These are phyloP conservation scores for Hansenula lynferdii DNA, from an alignment of 1,139 yeast genomes.

Conservation along the genomic window DNA sequence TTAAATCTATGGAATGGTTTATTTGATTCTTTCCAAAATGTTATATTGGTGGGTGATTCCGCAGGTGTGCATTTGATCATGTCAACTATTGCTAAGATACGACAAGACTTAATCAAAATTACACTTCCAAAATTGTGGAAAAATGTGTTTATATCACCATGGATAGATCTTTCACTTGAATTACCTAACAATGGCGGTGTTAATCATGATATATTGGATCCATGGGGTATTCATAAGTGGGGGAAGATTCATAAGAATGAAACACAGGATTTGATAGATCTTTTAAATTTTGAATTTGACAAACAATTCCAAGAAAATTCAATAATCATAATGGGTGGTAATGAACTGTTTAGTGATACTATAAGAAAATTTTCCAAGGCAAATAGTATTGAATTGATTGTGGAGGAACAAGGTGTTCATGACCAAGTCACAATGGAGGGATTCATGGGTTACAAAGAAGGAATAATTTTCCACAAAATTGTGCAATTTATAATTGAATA, in stretches of 20 bases:
- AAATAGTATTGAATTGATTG: neutral
- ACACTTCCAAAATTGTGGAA: neutral
- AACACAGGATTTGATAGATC: neutral
- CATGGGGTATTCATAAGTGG: neutral
- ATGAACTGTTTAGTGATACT: neutral
- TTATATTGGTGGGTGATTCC: slow-evolving; percentile 5
- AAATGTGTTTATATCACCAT: slow-evolving; percentile 4
- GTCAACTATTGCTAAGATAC: neutral
- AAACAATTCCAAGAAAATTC: neutral
- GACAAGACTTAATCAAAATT: neutral
- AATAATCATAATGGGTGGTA: neutral
- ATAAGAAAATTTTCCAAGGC: neutral
- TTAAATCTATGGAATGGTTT: neutral
- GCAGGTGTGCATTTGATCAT: slow-evolving; percentile 5
- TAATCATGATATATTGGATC: slow-evolving; percentile 1
- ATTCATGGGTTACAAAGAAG: neutral
- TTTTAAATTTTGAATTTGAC: neutral
- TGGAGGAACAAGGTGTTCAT: slow-evolving; percentile 1
- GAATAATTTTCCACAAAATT: neutral
- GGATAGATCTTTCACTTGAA: slow-evolving; percentile 1
- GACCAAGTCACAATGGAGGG: neutral
- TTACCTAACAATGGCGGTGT: neutral
- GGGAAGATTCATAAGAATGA: neutral
- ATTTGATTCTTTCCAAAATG: neutral
- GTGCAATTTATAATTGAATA: neutral